These are phyloP conservation scores for Microcera coccophila DNA, from an alignment of 2,329 filamentous ascomycete genomes.

Conservation along the genomic window DNA sequence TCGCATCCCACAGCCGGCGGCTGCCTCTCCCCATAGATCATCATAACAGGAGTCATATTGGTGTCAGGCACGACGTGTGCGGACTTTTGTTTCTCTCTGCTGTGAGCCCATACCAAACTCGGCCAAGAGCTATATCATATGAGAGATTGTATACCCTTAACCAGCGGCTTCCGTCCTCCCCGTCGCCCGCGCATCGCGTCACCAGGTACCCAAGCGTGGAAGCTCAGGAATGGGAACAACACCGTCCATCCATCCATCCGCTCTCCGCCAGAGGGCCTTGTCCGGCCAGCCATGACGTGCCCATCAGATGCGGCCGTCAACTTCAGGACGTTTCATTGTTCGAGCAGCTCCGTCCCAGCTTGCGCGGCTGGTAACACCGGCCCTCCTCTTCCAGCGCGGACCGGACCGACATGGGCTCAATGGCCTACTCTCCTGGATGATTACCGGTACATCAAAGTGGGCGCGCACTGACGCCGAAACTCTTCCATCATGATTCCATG, in stretches of 20 bases:
- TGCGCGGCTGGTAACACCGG: slow-evolving; percentile 15
- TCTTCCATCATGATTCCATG: slow-evolving; percentile 21
- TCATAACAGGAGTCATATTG: slow-evolving; percentile 1
- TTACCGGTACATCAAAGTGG: background rate
- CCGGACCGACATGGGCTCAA: slow-evolving; percentile 1
- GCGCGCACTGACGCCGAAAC: slow-evolving; percentile 16
- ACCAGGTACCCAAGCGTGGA: background rate
- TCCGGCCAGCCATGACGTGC: slow-evolving; percentile 12
- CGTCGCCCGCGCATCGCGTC: background rate
- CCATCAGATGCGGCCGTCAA: slow-evolving; percentile 23
- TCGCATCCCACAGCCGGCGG: too few species aligned
- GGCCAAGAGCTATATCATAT: background rate
- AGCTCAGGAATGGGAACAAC: background rate
- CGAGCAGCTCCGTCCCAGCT: background rate
- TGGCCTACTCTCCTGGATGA: background rate
- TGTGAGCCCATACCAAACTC: background rate
- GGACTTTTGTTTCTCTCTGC: background rate
- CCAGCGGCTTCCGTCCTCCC: background rate
- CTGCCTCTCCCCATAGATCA: slow-evolving; percentile 7
- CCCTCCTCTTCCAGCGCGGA: background rate
- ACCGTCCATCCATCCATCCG: background rate
- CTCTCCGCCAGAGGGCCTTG: too few species aligned
- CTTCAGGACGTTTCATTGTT: slow-evolving; percentile 20
- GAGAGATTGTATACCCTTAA: background rate
- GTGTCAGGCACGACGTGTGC: background rate